Conservation (phyloP, 768 basidiomycete species). For the Aureoboletus auriporus region DNA sequence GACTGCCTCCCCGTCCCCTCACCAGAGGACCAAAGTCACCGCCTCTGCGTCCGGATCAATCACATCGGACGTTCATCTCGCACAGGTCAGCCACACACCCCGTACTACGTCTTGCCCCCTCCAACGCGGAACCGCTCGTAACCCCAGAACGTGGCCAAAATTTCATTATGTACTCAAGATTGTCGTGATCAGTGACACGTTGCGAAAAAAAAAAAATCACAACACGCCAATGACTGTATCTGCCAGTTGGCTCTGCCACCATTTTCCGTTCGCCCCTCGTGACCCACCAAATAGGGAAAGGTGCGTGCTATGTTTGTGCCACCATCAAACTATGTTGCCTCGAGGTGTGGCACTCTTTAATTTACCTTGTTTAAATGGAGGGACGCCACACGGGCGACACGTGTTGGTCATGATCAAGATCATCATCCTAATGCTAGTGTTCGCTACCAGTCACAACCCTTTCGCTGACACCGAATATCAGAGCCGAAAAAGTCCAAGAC, state of each 20-base stretch:
- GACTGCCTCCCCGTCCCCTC: background rate
- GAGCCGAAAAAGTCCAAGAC: no score
- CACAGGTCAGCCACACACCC: no score
- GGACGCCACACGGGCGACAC: constrained; percentile 16
- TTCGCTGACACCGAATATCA: constrained; percentile 19
- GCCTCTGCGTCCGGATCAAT: constrained; percentile 10
- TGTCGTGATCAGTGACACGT: constrained; percentile 4
- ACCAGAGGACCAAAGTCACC: background rate
- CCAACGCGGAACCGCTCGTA: constrained; percentile 16
- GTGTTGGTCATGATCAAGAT: constrained; percentile 4
- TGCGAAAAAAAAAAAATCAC: background rate
- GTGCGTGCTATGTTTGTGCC: background rate
- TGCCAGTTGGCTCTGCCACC: background rate
- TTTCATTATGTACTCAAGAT: background rate
- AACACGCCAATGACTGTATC: constrained; percentile 1
- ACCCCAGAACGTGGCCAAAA: constrained; percentile 28
- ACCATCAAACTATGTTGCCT: constrained; percentile 29
- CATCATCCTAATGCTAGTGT: no score
- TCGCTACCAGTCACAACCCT: background rate
- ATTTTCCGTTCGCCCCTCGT: constrained; percentile 7
- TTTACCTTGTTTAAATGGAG: background rate
- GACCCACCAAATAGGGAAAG: constrained; percentile 7
- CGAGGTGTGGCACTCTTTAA: constrained; percentile 19
- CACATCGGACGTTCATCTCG: background rate
- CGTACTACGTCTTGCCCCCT: background rate